These are phyloP conservation scores for Warburgia ugandensis DNA, from an alignment of 164 flowering plant genomes.

Conservation along the genomic window DNA sequence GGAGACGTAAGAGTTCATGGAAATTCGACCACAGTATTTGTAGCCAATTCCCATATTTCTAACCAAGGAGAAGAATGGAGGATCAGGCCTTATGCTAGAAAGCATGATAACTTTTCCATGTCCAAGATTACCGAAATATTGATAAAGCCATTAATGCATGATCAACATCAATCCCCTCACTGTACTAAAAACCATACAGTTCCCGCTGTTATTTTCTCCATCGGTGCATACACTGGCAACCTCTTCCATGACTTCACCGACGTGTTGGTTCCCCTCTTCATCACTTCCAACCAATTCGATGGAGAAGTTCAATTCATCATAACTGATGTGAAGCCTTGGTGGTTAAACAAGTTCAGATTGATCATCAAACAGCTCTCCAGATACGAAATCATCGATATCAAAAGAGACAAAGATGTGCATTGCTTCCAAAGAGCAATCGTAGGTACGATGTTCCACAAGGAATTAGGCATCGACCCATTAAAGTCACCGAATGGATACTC, in stretches of 20 bases:
- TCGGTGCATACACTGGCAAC: slow-evolving; percentile 21
- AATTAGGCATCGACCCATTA: slow-evolving; percentile 14
- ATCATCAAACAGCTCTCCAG: slow-evolving; percentile 16
- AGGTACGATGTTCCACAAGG: slow-evolving; percentile 21
- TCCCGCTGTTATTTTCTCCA: slow-evolving; percentile 26
- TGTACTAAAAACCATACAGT: slow-evolving; percentile 12
- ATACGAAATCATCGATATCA: slow-evolving; percentile 16
- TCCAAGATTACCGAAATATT: slow-evolving; percentile 18
- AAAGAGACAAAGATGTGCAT: slow-evolving; percentile 7
- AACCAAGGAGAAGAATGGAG: slow-evolving; percentile 16
- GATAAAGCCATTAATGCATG: slow-evolving; percentile 7
- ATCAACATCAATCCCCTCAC: neutral
- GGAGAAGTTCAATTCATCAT: slow-evolving; percentile 21
- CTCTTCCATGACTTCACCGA: slow-evolving; percentile 27
- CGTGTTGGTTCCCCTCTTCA: slow-evolving; percentile 22
- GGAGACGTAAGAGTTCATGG: slow-evolving; percentile 39
- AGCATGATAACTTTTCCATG: slow-evolving; percentile 32
- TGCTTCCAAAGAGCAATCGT: slow-evolving; percentile 23
- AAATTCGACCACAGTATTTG: slow-evolving; percentile 26
- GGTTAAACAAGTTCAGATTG: slow-evolving; percentile 14
- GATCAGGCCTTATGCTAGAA: slow-evolving; percentile 57
- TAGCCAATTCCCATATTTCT: slow-evolving; percentile 9
- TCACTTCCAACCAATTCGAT: slow-evolving; percentile 21
- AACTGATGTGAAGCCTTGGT: slow-evolving; percentile 9
- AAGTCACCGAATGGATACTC: slow-evolving; percentile 10